phyloP scores from a whole-genome alignment of 805 yeast genomes.

The Candida easanensis region DNA sequence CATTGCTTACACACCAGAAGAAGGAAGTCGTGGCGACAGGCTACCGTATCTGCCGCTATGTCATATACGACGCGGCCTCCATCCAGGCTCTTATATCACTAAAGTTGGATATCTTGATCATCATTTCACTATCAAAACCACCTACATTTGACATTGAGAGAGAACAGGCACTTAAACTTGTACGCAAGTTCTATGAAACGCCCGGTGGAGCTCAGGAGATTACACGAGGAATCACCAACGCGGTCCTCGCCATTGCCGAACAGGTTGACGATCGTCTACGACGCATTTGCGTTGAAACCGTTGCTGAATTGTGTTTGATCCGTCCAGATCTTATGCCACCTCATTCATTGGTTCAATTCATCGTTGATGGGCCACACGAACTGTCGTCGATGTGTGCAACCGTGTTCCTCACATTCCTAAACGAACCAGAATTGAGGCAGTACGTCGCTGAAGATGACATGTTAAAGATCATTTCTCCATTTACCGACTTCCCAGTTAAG shows the following conservation, averaged over 20 bases:
- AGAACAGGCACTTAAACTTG: constrained; percentile 70
- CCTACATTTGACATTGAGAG: constrained; percentile 57
- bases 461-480: constrained; percentile 61
- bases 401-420: constrained; percentile 55
- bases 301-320: constrained; percentile 47
- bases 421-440: constrained; percentile 50
- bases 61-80: constrained; percentile 54
- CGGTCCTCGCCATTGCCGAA: constrained; percentile 63
- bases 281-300: constrained; percentile 48
- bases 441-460: constrained; percentile 60
- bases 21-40: constrained; percentile 72
- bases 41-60: constrained; percentile 66
- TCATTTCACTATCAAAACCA: constrained; percentile 62
- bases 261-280: constrained; percentile 49
- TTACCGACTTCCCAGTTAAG: constrained; percentile 57
- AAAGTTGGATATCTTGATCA: constrained; percentile 60
- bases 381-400: constrained; percentile 41
- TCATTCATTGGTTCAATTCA: constrained; percentile 42
- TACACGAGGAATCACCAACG: constrained; percentile 61
- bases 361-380: constrained; percentile 52
- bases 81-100: constrained; percentile 49
- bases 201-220: constrained; percentile 51
- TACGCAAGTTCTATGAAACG: constrained; percentile 58
- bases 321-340: constrained; percentile 41
- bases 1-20: constrained; percentile 53